phyloP scores from a whole-genome alignment of 768 basidiomycete species.

The Mycena maculata region DNA sequence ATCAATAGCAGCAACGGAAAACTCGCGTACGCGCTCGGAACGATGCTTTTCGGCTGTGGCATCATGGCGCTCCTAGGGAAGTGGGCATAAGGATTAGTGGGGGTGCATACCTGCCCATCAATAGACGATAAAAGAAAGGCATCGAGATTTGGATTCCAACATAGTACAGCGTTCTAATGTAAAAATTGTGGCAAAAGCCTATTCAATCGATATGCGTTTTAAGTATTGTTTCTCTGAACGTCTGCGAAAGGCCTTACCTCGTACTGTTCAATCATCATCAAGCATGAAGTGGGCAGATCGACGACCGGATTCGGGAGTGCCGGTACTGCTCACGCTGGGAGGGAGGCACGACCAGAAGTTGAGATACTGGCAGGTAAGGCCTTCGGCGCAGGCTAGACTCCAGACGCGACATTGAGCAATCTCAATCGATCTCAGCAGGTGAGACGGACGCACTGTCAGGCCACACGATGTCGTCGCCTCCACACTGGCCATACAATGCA shows the following conservation, averaged over 20 bases:
- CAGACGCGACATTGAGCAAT: not conserved
- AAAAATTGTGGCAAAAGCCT: too few relatives aligned
- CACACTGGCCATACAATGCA: constrained; percentile 23
- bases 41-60: constrained; percentile 84
- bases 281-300: too few relatives aligned
- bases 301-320: not conserved
- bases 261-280: too few relatives aligned
- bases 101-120: too few relatives aligned
- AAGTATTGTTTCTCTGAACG: too few relatives aligned
- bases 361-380: constrained; percentile 1
- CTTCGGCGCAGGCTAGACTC: constrained; percentile 9
- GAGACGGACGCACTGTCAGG: constrained; percentile 7
- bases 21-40: constrained; percentile 78
- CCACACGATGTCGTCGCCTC: constrained; percentile 24
- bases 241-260: too few relatives aligned
- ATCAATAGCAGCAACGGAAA: constrained; percentile 72
- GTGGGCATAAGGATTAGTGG: too few relatives aligned
- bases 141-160: too few relatives aligned
- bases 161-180: too few relatives aligned
- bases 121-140: too few relatives aligned
- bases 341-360: constrained; percentile 25
- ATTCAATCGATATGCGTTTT: too few relatives aligned
- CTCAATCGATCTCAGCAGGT: too few relatives aligned
- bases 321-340: not conserved
- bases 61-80: constrained; percentile 92